Evolutionary conservation across 768 basidiomycete genomes (phyloP), one percentile per base, ranked within the genome.

Genomic region (Rhodotorula paludigena): DNA sequence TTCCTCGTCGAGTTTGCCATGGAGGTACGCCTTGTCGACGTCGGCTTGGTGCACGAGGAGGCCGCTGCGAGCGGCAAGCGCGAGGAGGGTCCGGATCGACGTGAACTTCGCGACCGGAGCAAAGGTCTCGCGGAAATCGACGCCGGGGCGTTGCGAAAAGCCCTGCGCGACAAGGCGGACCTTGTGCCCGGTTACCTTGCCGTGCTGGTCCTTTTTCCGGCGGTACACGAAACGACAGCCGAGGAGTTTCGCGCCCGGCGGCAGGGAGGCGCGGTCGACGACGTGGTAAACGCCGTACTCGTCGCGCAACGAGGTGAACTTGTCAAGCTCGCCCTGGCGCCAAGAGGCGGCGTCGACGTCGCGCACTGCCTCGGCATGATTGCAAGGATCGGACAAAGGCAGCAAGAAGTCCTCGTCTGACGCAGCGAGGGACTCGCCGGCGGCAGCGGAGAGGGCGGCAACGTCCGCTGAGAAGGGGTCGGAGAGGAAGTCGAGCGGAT

Each of bases 191-290:
- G n/a, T n/a, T n/a, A n/a, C n/a, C n/a, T n/a, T n/a, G n/a, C n/a
- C n/a, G n/a, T n/a, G n/a, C n/a, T n/a, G n/a, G n/a, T n/a, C 74
- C 36, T 65, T 71, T 73, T 84, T 84, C 59, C 77, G 70, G 1
- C 71, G 74, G 69, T 79, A 83, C 7, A 83, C 81, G 81, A 81
- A 83, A 28, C 78, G 76, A 20, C 72, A 75, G 1, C 77, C 73
- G 16, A 83, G 73, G 20, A 79, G 48, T 20, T 79, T 81, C 9
- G 57, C 54, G 3, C 73, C 76, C 1, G 62, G 42, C 0, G 81
- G 81, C 23, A 71, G 35, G 2, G 70, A 53, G 5, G 77, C 76
- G 2, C 79, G 30, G 5, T 70, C 63, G 78, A 45, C 41, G 42
- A 18, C 28, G 57, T 44, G 41, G 57, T 45, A 57, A 78, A 82